A percentile compares a stretch with the other conserved stretches of the same genome.
Conservation (phyloP, 2,329 filamentous ascomycete species). For the Penicillium psychrosexuale region DNA sequence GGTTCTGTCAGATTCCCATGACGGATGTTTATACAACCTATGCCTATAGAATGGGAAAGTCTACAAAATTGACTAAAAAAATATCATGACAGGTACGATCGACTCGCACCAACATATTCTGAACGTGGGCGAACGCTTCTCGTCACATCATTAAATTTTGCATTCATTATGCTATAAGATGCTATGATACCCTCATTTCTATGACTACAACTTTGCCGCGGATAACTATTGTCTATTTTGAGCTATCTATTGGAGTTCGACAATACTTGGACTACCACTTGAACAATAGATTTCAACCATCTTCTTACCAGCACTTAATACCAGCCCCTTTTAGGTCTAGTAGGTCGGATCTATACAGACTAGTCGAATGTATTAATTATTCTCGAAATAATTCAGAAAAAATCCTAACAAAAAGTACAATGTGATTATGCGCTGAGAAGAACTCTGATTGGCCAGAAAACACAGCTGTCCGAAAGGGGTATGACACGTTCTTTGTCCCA, state of each 20-base stretch:
- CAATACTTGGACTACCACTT: neutral
- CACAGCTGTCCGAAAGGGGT: neutral
- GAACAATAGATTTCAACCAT: neutral
- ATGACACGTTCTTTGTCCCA: neutral
- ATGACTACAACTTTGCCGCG: neutral
- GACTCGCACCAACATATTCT: neutral
- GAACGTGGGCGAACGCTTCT: neutral
- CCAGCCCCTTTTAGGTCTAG: neutral
- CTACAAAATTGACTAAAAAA: neutral
- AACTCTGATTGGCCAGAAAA: neutral
- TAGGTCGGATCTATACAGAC: neutral
- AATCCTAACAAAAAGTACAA: neutral
- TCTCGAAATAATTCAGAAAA: neutral
- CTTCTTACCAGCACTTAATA: no score
- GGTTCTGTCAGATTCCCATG: no score
- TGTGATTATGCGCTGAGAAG: neutral
- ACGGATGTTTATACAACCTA: neutral
- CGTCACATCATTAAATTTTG: neutral
- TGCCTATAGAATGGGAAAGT: neutral
- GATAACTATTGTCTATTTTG: neutral
- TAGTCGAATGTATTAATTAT: neutral
- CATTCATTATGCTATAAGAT: neutral
- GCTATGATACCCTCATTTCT: neutral
- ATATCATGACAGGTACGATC: neutral
- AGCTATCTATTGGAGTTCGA: neutral